Evolutionary conservation across 2,329 filamentous ascomycete genomes (phyloP).

Genomic region (Sporothrix humicola): DNA sequence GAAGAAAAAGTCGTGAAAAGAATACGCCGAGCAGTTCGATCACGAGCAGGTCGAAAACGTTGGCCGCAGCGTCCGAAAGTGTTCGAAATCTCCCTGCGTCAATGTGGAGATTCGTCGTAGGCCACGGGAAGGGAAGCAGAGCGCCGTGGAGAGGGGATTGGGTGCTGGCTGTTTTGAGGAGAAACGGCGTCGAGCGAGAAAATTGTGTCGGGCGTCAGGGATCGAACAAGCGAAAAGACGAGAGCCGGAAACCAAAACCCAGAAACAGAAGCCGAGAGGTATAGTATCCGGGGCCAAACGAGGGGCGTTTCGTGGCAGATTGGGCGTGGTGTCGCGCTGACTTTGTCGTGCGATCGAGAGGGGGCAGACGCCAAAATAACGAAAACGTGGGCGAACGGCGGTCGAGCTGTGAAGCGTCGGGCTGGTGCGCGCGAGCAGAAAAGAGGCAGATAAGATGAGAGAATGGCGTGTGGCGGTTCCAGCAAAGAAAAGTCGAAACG

Average conservation of each 20-base stretch:
- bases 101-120: conserved; percentile 13
- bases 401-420: background rate
- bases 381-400: background rate
- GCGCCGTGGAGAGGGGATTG: background rate
- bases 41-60: background rate
- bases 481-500: background rate
- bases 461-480: background rate
- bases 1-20: background rate
- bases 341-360: conserved; percentile 11
- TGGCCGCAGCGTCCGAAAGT: background rate
- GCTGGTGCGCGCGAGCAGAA: conserved; percentile 1
- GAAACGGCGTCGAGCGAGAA: background rate
- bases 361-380: conserved; percentile 3
- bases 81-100: conserved; percentile 4
- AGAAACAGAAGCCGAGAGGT: background rate
- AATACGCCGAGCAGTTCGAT: background rate
- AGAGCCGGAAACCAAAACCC: background rate
- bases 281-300: background rate
- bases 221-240: background rate
- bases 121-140: background rate
- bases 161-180: conserved; percentile 10
- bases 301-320: conserved; percentile 19
- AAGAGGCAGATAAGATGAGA: conserved; percentile 13
- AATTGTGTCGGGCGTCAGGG: conserved; percentile 21
- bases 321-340: background rate